A percentile compares a stretch with the other conserved stretches of the same genome.
These are phyloP conservation scores for Cryptococcus floricola DNA, from an alignment of 1,284 basidiomycete species.

Conservation along the genomic window DNA sequence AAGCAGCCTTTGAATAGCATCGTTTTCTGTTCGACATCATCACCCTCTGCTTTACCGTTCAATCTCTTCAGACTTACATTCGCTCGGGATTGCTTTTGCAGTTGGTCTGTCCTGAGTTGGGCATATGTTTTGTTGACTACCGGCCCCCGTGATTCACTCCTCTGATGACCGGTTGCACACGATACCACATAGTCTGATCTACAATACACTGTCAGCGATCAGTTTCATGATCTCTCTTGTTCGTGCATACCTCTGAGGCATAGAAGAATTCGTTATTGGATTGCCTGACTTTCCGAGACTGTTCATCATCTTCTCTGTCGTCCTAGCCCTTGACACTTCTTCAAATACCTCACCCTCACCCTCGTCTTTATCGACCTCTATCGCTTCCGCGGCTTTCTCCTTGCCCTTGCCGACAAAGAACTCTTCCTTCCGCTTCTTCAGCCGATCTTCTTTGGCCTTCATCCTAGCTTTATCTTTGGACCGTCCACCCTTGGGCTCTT, in stretches of 20 bases:
- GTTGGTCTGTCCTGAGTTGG: conserved; percentile 39
- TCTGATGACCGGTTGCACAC: conserved; percentile 43
- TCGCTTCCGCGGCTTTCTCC: conserved; percentile 13
- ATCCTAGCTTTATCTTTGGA: not conserved
- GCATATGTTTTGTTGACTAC: conserved; percentile 32
- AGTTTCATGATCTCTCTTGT: not conserved
- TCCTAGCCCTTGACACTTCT: conserved; percentile 13
- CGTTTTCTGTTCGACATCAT: conserved; percentile 15
- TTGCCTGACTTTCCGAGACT: conserved; percentile 31
- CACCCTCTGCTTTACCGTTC: not conserved
- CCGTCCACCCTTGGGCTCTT: not conserved
- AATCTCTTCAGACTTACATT: conserved; percentile 8
- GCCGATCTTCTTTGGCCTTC: not conserved
- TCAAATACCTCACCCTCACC: not conserved
- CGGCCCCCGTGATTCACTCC: not conserved
- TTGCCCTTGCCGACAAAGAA: conserved; percentile 7
- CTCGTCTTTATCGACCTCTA: not conserved
- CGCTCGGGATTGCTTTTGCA: conserved; percentile 34
- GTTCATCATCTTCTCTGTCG: conserved; percentile 37
- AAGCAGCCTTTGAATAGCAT: conserved; percentile 34
- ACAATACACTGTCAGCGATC: not conserved
- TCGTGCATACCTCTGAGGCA: conserved; percentile 27
- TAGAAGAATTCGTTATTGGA: conserved; percentile 44
- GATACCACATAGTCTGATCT: conserved; percentile 45
- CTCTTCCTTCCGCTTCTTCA: not conserved